Evolutionary conservation across 805 yeast genomes (phyloP).

Genomic region (Komagataella pastoris): DNA sequence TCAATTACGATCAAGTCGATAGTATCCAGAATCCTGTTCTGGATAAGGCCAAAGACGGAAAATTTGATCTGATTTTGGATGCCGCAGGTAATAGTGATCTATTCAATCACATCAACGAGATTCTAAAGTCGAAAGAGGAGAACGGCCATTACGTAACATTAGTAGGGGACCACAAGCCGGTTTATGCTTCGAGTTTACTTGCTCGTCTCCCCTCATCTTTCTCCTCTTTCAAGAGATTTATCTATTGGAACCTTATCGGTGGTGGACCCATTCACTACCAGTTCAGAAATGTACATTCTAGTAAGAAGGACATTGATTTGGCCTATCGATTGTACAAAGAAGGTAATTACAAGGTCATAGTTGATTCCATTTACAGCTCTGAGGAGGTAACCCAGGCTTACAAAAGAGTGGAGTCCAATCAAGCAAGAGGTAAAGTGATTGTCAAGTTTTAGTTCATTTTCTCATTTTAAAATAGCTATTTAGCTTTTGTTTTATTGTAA

Average conservation of each 20-base stretch:
- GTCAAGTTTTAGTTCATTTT: constrained; percentile 8
- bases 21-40: constrained; percentile 7
- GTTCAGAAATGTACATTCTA: background rate
- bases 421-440: constrained; percentile 60
- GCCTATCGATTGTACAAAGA: constrained; percentile 32
- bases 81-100: constrained; percentile 47
- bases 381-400: constrained; percentile 38
- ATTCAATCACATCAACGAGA: constrained; percentile 24
- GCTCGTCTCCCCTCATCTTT: constrained; percentile 1
- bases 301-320: background rate
- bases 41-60: constrained; percentile 20
- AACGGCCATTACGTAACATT: constrained; percentile 39
- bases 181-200: constrained; percentile 18
- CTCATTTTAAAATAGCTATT: background rate
- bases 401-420: constrained; percentile 28
- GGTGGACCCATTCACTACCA: background rate
- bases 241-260: constrained; percentile 1
- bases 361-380: constrained; percentile 42
- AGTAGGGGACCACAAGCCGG: constrained; percentile 37
- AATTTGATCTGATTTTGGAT: constrained; percentile 54
- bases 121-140: constrained; percentile 30
- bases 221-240: constrained; percentile 3
- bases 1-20: constrained; percentile 41
- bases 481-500: constrained; percentile 1
- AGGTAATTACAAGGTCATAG: constrained; percentile 27